Evolutionary conservation across 208 protist genomes (phyloP).

Genomic region (Lotmaria passim): DNA sequence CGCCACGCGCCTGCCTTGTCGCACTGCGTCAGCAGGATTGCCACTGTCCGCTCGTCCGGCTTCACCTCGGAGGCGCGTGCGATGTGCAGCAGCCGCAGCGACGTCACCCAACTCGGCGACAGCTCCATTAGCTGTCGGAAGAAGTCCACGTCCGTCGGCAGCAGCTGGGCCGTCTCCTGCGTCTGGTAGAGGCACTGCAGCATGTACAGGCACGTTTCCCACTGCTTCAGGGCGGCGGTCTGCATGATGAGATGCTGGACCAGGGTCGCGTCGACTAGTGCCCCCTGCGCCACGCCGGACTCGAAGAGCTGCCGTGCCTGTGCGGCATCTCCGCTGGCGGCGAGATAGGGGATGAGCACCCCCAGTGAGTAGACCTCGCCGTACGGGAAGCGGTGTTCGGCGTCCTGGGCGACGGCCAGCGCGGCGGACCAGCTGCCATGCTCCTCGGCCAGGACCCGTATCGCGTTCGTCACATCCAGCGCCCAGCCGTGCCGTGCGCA

Average conservation of each 20-base stretch:
- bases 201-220: slow-evolving; percentile 81
- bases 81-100: slow-evolving; percentile 64
- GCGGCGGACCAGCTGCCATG: slow-evolving; percentile 75
- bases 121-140: slow-evolving; percentile 68
- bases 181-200: slow-evolving; percentile 59
- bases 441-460: slow-evolving; percentile 62
- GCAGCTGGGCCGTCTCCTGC: slow-evolving; percentile 67
- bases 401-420: slow-evolving; percentile 60
- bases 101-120: slow-evolving; percentile 65
- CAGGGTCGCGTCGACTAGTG: slow-evolving; percentile 60
- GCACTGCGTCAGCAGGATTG: slow-evolving; percentile 68
- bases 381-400: slow-evolving; percentile 61
- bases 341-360: slow-evolving; percentile 80
- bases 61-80: slow-evolving; percentile 61
- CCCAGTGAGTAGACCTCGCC: slow-evolving; percentile 79
- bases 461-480: slow-evolving; percentile 70
- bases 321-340: slow-evolving; percentile 52
- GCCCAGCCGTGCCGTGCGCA: slow-evolving; percentile 54
- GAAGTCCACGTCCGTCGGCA: slow-evolving; percentile 59
- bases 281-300: slow-evolving; percentile 67
- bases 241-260: slow-evolving; percentile 65
- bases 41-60: slow-evolving; percentile 63
- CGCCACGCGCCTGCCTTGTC: slow-evolving; percentile 71
- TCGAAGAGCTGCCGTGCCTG: slow-evolving; percentile 65
- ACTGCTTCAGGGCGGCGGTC: slow-evolving; percentile 65